A percentile compares a stretch with the other conserved stretches of the same genome.
Conservation (phyloP, 208 protist species). For the Vickermania ingenoplastis region DNA sequence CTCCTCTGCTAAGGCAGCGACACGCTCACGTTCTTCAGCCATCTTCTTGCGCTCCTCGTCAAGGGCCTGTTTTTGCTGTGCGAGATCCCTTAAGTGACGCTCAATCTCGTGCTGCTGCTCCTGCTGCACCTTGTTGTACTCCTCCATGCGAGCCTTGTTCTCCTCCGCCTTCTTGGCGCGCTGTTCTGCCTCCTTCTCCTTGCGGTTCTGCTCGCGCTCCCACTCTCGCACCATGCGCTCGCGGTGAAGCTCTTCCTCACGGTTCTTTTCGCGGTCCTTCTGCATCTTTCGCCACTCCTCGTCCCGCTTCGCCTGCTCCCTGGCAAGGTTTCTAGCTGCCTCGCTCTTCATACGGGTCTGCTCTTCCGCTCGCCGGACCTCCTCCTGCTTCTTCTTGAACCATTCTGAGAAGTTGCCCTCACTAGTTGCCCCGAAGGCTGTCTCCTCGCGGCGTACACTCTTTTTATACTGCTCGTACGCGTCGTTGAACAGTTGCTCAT, state of each 20-base stretch:
- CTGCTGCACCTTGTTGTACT: slow-evolving; percentile 46
- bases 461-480: slow-evolving; percentile 74
- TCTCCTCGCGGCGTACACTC: slow-evolving; percentile 18
- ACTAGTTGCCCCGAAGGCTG: slow-evolving; percentile 9
- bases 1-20: slow-evolving; percentile 27
- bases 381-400: slow-evolving; percentile 78
- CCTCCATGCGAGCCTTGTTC: slow-evolving; percentile 35
- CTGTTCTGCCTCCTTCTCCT: slow-evolving; percentile 30
- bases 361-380: slow-evolving; percentile 63
- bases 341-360: slow-evolving; percentile 58
- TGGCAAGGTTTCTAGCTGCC: slow-evolving; percentile 55
- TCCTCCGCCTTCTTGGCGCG: slow-evolving; percentile 27
- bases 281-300: slow-evolving; percentile 74
- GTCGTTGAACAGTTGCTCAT: slow-evolving; percentile 76
- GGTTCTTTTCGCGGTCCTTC: slow-evolving; percentile 44
- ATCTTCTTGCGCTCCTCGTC: slow-evolving; percentile 52
- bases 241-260: slow-evolving; percentile 38
- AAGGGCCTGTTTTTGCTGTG: slow-evolving; percentile 49
- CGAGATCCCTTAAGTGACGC: slow-evolving; percentile 58
- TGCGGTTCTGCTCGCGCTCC: slow-evolving; percentile 38
- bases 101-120: slow-evolving; percentile 70
- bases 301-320: slow-evolving; percentile 54
- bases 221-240: slow-evolving; percentile 27
- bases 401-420: slow-evolving; percentile 69
- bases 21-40: slow-evolving; percentile 42